These are phyloP conservation scores for Quercus lobata DNA, from an alignment of 331 rosid species.

Conservation along the genomic window DNA sequence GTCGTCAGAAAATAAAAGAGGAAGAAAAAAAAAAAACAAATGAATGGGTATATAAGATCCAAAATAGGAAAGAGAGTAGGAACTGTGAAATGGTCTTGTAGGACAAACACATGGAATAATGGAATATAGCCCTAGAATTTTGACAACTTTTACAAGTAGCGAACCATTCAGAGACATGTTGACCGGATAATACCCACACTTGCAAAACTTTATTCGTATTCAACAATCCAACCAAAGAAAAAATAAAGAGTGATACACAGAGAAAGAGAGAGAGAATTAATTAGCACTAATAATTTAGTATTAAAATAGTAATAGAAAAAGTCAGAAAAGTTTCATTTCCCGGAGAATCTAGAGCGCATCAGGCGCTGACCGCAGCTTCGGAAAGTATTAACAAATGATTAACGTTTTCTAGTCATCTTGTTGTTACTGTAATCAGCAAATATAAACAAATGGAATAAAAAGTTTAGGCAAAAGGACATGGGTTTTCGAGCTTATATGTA, in stretches of 20 bases:
- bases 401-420: conserved; percentile 31
- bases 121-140: conserved; percentile 55
- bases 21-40: background rate
- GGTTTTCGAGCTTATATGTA: conserved; percentile 25
- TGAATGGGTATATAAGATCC: background rate
- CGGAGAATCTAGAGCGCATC: conserved; percentile 99
- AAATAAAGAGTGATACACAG: background rate
- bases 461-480: background rate
- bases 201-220: conserved; percentile 32
- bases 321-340: conserved; percentile 41
- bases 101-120: conserved; percentile 83
- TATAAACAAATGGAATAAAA: conserved; percentile 9
- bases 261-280: background rate
- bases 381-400: conserved; percentile 52
- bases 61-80: background rate
- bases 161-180: conserved; percentile 80
- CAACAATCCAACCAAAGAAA: conserved; percentile 25
- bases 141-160: conserved; percentile 61
- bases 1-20: background rate
- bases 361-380: conserved; percentile 88
- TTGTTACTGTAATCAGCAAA: conserved; percentile 36
- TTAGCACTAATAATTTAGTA: background rate
- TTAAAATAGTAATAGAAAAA: background rate
- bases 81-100: conserved; percentile 18
- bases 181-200: conserved; percentile 60